Conservation (phyloP, 2,329 filamentous ascomycete genomes). For the Cadophora malorum region DNA sequence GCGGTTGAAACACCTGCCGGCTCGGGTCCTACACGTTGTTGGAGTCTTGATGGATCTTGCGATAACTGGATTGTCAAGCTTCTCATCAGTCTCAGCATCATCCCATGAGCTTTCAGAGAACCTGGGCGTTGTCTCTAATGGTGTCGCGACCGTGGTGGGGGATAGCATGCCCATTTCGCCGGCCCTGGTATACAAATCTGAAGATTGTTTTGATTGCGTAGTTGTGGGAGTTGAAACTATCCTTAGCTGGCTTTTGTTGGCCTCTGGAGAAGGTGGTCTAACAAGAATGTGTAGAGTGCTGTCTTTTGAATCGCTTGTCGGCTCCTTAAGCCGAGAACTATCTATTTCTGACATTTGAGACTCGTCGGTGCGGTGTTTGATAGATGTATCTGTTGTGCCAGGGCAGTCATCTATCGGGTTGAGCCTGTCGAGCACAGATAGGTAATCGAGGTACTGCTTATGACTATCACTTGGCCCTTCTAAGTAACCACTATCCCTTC, state of each 20-base stretch:
- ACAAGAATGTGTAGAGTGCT: neutral
- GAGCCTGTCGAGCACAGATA: neutral
- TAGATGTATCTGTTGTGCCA: neutral
- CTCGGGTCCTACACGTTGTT: neutral
- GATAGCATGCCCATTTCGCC: neutral
- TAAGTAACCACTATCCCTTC: neutral
- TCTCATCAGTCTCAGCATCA: neutral
- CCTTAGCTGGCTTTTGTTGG: neutral
- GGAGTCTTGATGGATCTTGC: neutral
- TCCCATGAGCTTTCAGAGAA: neutral
- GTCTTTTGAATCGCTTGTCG: neutral
- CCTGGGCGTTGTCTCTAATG: neutral
- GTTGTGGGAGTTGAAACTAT: no score
- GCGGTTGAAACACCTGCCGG: neutral
- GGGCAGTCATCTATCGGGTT: neutral
- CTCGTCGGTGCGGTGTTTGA: neutral
- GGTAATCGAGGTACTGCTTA: neutral
- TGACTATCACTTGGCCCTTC: neutral
- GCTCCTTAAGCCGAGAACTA: neutral
- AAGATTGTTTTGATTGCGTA: neutral
- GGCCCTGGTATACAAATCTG: neutral
- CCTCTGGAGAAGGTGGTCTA: neutral
- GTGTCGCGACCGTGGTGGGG: neutral
- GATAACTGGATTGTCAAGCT: neutral
- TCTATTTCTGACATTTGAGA: neutral